Evolutionary conservation across 2,329 filamentous ascomycete species (phyloP), one percentile per base, ranked within the genome.

Genomic region (Sporothrix humicola): DNA sequence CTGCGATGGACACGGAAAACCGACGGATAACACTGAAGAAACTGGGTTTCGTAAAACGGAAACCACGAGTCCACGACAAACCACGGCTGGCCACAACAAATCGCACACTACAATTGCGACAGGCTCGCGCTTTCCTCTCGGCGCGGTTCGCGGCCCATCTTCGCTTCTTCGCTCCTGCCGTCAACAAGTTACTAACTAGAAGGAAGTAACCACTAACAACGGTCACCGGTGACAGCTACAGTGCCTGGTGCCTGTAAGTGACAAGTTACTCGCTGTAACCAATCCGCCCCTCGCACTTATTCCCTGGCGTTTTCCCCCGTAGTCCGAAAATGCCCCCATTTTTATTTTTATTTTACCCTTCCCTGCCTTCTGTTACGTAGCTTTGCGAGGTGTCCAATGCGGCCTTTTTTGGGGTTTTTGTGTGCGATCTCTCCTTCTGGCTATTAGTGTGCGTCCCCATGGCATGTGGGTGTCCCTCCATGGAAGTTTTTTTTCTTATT

Each of bases 361-460:
- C 23, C 44, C 72, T 68, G 73, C 73, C 66, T 69, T 72, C 69
- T 71, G 59, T n/a, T 20, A 46, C 52, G 31, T 69, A 23, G 63
- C 73, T 73, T 37, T 37, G 75, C 74, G n/a, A 65, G 42, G 26
- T 42, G 8, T 48, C 26, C 73, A 73, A 58, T 76, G 75, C 65
- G 63, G 71, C 48, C 59, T 66, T 72, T 72, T 72, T 72, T 72
- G 71, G 58, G 71, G 52, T 37, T 15, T 61, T 23, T 59, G 76
- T 63, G 37, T 73, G 44, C 7, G 31, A 37, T 37, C 31, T 37
- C 31, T 37, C 31, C 31, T 37, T 37, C 31, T 37, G 31, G 31
- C 31, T 73, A 20, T 52, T 66, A 56, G 65, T 68, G 46, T 15
- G 44, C 48, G 48, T 48, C n/a, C n/a, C n/a, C n/a, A 26, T 66